A percentile compares a stretch with the other conserved stretches of the same genome.
Evolutionary conservation across 805 yeast species (phyloP).

Genomic region (Lachancea meyersii): DNA sequence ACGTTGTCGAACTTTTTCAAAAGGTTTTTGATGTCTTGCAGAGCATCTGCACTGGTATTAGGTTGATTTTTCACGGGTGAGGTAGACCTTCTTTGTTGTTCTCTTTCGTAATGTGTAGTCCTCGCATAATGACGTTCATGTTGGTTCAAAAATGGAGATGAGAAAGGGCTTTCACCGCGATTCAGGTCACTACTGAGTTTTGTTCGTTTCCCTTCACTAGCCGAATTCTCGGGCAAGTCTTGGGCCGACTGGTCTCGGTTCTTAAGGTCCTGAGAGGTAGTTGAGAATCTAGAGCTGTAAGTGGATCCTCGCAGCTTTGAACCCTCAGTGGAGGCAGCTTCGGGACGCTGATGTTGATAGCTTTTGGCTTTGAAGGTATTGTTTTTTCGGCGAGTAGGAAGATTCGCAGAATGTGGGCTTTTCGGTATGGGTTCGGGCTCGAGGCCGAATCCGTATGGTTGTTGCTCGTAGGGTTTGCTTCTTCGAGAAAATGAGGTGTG

Average conservation of each 20-base stretch:
- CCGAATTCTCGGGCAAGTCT: not conserved
- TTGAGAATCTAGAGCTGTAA: constrained; percentile 5
- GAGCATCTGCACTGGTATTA: constrained; percentile 10
- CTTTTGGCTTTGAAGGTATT: constrained; percentile 28
- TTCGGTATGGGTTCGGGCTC: constrained; percentile 13
- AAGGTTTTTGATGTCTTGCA: constrained; percentile 17
- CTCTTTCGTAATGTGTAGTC: constrained; percentile 16
- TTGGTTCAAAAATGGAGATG: constrained; percentile 15
- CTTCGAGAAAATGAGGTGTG: constrained; percentile 12
- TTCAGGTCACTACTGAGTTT: constrained; percentile 4
- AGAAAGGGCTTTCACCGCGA: constrained; percentile 2
- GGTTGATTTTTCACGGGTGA: constrained; percentile 25
- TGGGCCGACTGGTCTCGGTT: not conserved
- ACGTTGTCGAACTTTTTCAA: constrained; percentile 12
- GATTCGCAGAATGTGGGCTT: not conserved
- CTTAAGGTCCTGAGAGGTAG: not conserved
- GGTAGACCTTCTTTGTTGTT: constrained; percentile 17
- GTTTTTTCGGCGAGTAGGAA: constrained; percentile 7
- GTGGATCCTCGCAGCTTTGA: constrained; percentile 6
- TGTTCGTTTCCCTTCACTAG: constrained; percentile 3
- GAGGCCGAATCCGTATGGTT: constrained; percentile 32
- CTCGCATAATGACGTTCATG: constrained; percentile 23
- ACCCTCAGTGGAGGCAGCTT: not conserved
- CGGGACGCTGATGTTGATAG: constrained; percentile 17
- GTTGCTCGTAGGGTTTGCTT: constrained; percentile 29